Evolutionary conservation across 148 eudicot species (phyloP).

Genomic region (Simmondsia chinensis): DNA sequence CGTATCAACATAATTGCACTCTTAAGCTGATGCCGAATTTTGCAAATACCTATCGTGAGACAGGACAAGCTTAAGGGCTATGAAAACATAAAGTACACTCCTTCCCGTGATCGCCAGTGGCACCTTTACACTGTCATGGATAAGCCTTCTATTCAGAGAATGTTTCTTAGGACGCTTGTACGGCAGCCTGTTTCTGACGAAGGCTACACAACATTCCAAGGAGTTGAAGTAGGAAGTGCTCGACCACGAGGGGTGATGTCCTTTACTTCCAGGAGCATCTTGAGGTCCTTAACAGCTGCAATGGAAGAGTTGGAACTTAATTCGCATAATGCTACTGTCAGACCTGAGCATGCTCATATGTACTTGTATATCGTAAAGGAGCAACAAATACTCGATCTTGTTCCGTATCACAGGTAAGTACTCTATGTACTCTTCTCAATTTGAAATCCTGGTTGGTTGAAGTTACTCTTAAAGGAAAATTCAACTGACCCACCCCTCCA

Average conservation of each 20-base stretch:
- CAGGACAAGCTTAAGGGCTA: conserved; percentile 95
- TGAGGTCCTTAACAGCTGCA: conserved; percentile 84
- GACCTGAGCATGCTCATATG: conserved; percentile 95
- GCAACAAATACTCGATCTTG: conserved; percentile 83
- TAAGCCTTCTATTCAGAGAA: conserved; percentile 75
- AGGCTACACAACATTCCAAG: conserved; percentile 61
- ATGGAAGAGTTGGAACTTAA: conserved; percentile 98
- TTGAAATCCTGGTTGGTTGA: not conserved
- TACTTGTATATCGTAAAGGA: conserved; percentile 78
- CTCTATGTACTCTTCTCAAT: not conserved
- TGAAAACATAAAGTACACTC: conserved; percentile 67
- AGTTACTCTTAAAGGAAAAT: not conserved
- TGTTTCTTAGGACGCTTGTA: conserved; percentile 89
- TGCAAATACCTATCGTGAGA: conserved; percentile 4
- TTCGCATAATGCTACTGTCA: conserved; percentile 70
- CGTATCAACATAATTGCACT: too few relatives aligned
- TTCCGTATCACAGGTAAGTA: conserved; percentile 68
- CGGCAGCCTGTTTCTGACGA: conserved; percentile 83
- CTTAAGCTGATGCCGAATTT: conserved; percentile 6
- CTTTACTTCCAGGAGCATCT: conserved; percentile 81
- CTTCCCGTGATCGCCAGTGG: conserved; percentile 98
- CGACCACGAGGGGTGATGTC: conserved; percentile 40
- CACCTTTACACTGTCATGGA: conserved; percentile 85
- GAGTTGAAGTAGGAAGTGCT: conserved; percentile 39
- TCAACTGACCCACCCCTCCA: not conserved